Percentiles rank a stretch among this genome's conserved stretches.
Evolutionary conservation across 2,329 filamentous ascomycete genomes (phyloP).

Genomic region (Graphiopsis chlorocephala): DNA sequence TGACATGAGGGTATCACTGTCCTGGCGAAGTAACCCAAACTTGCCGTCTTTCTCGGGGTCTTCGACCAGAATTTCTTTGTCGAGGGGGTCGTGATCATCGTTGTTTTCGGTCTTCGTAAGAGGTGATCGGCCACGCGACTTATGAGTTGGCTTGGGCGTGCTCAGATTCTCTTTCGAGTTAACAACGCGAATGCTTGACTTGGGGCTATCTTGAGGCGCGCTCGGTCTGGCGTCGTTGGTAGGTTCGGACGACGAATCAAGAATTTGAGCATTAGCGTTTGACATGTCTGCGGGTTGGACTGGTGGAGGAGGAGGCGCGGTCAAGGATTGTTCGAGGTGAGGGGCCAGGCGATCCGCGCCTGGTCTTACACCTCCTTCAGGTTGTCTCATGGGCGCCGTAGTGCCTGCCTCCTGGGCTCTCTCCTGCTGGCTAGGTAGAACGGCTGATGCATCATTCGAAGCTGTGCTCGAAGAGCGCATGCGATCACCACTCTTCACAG

Average conservation of each 20-base stretch:
- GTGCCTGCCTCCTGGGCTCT: neutral
- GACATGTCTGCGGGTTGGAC: neutral
- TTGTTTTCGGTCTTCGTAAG: constrained; percentile 16
- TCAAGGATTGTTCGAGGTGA: neutral
- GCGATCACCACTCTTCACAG: constrained; percentile 40
- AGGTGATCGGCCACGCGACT: constrained; percentile 25
- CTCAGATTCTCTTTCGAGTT: constrained; percentile 25
- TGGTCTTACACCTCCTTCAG: neutral
- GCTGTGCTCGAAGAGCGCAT: constrained; percentile 9
- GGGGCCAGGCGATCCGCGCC: neutral
- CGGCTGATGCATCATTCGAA: constrained; percentile 16
- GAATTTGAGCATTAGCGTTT: constrained; percentile 28
- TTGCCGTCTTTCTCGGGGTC: constrained; percentile 33
- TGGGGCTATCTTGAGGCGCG: constrained; percentile 15
- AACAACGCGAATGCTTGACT: neutral
- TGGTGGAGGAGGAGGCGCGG: neutral
- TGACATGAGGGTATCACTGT: constrained; percentile 32
- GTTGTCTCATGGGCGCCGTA: neutral
- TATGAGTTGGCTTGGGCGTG: constrained; percentile 15
- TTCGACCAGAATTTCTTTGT: constrained; percentile 27
- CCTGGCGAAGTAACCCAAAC: constrained; percentile 25
- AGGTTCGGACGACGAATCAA: constrained; percentile 37
- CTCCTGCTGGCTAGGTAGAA: constrained; percentile 24
- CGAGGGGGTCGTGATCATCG: constrained; percentile 17
- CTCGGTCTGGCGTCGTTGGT: constrained; percentile 22